Base-by-base conservation (phyloP, 768 basidiomycete genomes). In the Tephrocybe sp. region DNA sequence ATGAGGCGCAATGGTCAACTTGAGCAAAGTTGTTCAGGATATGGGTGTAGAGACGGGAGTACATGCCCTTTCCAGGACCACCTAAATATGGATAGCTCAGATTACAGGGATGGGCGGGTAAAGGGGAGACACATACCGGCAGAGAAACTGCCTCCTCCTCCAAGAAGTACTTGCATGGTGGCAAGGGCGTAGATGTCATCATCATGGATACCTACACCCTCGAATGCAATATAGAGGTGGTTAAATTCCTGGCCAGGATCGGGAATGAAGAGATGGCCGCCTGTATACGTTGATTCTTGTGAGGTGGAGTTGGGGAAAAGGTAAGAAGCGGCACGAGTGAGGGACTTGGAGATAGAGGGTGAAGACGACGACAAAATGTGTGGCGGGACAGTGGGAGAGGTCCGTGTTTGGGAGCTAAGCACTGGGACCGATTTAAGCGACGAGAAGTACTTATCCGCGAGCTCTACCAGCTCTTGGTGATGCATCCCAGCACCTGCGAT, bases 51-150 rank as follows among this genome's bases (percentile, higher is more conserved):
- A 97, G 71, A 21, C 95, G 86, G 27, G 94, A 93, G 76, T 97
- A 98, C 95, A 98, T 98, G 59, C 95, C 95, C 73, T 98, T 98
- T 13, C 95, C 95, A 2, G 95, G 95, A 3, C 95, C 95, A 55
- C 95, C 93, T 79, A 58, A 19, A 44, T 42, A 30, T 45, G 57
- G 45, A 47, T 42, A n/a, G n/a, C n/a, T n/a, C n/a, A n/a, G n/a
- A n/a, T n/a, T n/a, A n/a, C 45, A 43, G 27, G 47, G 33, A 46
- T 38, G 27, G 6, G 27, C 40, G 1, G 12, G 44, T 31, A 34
- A 27, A 19, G 15, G 49, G 43, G 45, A 6, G 15, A 27, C 8
- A 54, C 72, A 33, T 58, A 84, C 83, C 90, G 13, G 95, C 95
- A 29, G 94, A 97, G 77, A 99, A 99, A 64, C 86, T 90, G 15